Conservation (phyloP, 2,329 filamentous ascomycete species). For the Calonectria montana region DNA sequence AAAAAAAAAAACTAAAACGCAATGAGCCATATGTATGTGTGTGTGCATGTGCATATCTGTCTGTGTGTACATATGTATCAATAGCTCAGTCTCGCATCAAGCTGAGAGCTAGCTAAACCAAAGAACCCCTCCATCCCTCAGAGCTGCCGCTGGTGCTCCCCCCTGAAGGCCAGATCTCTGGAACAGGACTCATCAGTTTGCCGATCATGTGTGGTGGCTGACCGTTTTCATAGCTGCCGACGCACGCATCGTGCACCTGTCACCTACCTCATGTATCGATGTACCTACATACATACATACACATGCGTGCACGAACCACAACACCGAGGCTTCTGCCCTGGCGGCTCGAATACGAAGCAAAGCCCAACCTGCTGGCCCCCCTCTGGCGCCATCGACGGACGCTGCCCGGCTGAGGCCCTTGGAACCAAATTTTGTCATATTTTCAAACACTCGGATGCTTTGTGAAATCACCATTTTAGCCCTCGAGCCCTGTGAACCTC, state of each 20-base stretch:
- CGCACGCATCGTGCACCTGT: background rate
- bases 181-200: background rate
- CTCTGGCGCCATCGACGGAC: background rate
- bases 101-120: background rate
- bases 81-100: too few relatives aligned
- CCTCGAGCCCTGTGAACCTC: background rate
- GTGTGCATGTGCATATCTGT: background rate
- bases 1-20: background rate
- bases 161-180: background rate
- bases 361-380: background rate
- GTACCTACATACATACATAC: background rate
- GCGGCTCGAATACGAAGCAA: background rate
- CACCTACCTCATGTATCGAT: background rate
- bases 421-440: background rate
- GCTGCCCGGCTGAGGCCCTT: background rate
- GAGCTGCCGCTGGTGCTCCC: background rate
- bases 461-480: constrained; percentile 4
- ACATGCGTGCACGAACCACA: background rate
- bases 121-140: background rate
- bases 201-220: constrained; percentile 1
- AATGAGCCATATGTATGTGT: background rate
- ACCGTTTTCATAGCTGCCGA: background rate
- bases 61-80: background rate
- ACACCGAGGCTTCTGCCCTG: background rate
- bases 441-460: background rate